These are phyloP conservation scores for Eustoma russellianum DNA, from an alignment of 257 asterid genomes.

Conservation along the genomic window DNA sequence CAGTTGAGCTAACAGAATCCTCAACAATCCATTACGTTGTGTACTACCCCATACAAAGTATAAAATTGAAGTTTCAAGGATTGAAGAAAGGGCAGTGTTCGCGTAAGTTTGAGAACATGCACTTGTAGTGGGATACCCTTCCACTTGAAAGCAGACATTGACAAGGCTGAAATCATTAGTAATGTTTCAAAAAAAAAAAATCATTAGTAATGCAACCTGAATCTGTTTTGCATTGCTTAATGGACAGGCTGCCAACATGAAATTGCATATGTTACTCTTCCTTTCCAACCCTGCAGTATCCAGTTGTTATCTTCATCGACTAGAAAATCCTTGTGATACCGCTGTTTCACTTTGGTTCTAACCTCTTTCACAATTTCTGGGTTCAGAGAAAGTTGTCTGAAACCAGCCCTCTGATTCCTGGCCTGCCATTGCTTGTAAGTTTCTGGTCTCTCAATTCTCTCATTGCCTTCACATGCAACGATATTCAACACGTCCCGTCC, in stretches of 20 bases:
- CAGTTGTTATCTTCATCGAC: constrained; percentile 26
- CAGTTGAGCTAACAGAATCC: too few relatives aligned
- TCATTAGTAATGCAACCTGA: neutral
- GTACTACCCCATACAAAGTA: too few relatives aligned
- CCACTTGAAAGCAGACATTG: too few relatives aligned
- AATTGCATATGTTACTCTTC: constrained; percentile 26
- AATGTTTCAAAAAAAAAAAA: too few relatives aligned
- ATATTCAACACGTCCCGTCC: constrained; percentile 26
- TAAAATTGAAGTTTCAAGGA: too few relatives aligned
- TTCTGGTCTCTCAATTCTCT: constrained; percentile 34
- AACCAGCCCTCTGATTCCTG: constrained; percentile 25
- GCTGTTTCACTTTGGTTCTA: constrained; percentile 18
- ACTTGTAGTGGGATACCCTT: too few relatives aligned
- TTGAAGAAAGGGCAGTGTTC: too few relatives aligned
- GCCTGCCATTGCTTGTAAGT: constrained; percentile 28
- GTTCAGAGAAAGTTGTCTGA: constrained; percentile 20
- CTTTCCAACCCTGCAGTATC: constrained; percentile 40
- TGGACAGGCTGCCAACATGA: constrained; percentile 27
- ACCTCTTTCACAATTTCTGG: constrained; percentile 18
- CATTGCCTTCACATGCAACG: constrained; percentile 29
- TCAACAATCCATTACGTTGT: too few relatives aligned
- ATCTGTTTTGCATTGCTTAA: neutral
- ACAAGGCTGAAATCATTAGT: too few relatives aligned
- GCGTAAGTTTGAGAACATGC: too few relatives aligned
- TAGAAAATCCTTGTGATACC: constrained; percentile 24